Base-by-base conservation (phyloP, 1,284 basidiomycete genomes). In the Polyporus tsugae region DNA sequence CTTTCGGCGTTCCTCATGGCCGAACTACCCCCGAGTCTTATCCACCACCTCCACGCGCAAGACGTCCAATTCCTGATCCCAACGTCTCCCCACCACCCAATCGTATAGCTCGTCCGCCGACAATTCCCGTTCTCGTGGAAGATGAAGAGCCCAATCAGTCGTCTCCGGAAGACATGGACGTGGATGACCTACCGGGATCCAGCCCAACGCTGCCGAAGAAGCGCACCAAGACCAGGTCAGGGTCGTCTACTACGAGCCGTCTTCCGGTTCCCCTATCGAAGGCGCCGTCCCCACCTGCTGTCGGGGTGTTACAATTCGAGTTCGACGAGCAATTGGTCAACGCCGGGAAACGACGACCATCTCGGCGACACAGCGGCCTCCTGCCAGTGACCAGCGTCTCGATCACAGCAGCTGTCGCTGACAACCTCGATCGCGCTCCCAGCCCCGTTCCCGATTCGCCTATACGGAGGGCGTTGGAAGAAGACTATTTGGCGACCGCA, bases 391-490 rank as follows among this genome's bases (percentile, higher is more conserved):
- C 81, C 2, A 75, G 74, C 60, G 70, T 77, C 65, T 75, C 80
- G 11, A 75, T 77, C 66, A 77, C 79, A 6, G 76, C 75, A 10
- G 68, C 77, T 22, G 69, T 74, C n/a, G 46, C 75, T n/a, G 72
- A 70, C 71, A 66, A 67, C 61, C 68, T 74, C 72, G 75, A 75
- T 63, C 83, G 88, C 67, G 84, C 88, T 29, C 82, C 86, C 1
- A 91, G 90, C 72, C 91, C 91, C 5, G 87, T 89, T 6, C 87
- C 89, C 73, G 89, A 89, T n/a, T 89, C 88, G 2, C 87, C 90
- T 17, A 82, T 88, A 46, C 82, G 86, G 52, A 79, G 84, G 15
- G 87, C 86, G 7, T 87, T 87, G 70, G 87, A 89, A 58, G 87
- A 85, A 39, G 89, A 90, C 69, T 89, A 88, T 71, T 77, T 79